Conservation (phyloP, 1,284 basidiomycete genomes). For the Puccinia hordei region DNA sequence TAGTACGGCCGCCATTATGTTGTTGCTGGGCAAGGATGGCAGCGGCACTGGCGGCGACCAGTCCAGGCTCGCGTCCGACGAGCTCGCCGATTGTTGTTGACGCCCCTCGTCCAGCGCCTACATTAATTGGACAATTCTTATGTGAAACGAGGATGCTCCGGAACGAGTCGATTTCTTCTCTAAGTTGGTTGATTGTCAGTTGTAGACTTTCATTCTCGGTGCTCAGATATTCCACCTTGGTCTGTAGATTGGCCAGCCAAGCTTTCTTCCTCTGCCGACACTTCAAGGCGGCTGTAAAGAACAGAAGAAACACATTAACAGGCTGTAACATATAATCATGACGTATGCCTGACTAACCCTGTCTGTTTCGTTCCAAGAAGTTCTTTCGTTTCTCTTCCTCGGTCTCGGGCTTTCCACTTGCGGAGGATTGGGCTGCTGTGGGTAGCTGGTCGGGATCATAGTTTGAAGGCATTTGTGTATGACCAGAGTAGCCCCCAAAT, state of each 20-base stretch:
- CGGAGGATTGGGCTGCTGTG: background rate
- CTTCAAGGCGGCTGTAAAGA: slow-evolving; percentile 80
- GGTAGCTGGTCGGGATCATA: slow-evolving; percentile 15
- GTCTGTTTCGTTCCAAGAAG: slow-evolving; percentile 89
- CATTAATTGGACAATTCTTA: slow-evolving; percentile 54
- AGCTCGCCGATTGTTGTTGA: slow-evolving; percentile 39
- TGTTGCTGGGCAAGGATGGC: slow-evolving; percentile 38
- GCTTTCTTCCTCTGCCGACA: slow-evolving; percentile 98
- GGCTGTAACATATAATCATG: background rate
- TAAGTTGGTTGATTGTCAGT: slow-evolving; percentile 63
- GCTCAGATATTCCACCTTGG: slow-evolving; percentile 83
- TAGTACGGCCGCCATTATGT: background rate
- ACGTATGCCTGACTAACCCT: slow-evolving; percentile 67
- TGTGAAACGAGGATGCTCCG: slow-evolving; percentile 60
- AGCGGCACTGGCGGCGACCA: slow-evolving; percentile 26
- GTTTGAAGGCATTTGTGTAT: background rate
- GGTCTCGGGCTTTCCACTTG: slow-evolving; percentile 76
- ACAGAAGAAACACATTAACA: background rate
- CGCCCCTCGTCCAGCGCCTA: slow-evolving; percentile 22
- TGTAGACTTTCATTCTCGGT: slow-evolving; percentile 91
- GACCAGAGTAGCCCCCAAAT: background rate
- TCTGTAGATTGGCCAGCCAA: slow-evolving; percentile 88
- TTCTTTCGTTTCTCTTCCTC: slow-evolving; percentile 94
- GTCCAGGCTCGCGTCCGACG: slow-evolving; percentile 14
- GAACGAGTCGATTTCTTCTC: slow-evolving; percentile 67